Conservation (phyloP, 768 basidiomycete species). For the Gloeopeniophorella convolvens region DNA sequence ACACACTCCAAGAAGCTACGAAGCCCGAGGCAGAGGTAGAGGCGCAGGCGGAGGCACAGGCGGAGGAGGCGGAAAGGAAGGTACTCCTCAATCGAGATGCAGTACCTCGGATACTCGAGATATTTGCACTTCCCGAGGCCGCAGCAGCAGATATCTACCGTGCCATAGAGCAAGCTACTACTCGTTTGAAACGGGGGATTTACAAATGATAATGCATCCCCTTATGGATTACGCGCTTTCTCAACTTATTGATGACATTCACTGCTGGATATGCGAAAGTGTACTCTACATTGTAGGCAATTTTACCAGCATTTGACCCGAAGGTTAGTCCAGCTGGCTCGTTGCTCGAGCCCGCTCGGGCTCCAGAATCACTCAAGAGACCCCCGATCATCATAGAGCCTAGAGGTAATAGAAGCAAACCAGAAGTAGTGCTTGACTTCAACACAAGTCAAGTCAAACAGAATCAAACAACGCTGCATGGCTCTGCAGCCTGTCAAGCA, state of each 20-base stretch:
- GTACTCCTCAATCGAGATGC: constrained; percentile 47
- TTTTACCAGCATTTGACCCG: too few relatives aligned
- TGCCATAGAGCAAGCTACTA: constrained; percentile 53
- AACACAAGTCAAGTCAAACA: too few relatives aligned
- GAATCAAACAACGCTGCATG: too few relatives aligned
- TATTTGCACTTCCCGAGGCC: constrained; percentile 40
- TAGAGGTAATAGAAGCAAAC: too few relatives aligned
- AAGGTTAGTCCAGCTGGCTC: too few relatives aligned
- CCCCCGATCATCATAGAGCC: too few relatives aligned
- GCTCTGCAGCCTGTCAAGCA: too few relatives aligned
- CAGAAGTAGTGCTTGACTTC: too few relatives aligned
- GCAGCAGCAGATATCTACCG: constrained; percentile 49
- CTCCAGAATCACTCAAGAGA: too few relatives aligned
- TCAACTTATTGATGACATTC: not conserved
- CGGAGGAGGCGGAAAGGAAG: constrained; percentile 16
- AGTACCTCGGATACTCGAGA: constrained; percentile 42
- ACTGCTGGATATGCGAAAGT: too few relatives aligned
- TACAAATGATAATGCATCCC: constrained; percentile 3
- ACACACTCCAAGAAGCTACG: constrained; percentile 10
- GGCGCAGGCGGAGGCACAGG: not conserved
- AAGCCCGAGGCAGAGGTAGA: not conserved
- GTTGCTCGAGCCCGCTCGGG: too few relatives aligned
- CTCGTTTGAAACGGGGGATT: constrained; percentile 25
- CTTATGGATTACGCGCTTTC: not conserved
- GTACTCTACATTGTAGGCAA: too few relatives aligned